These are phyloP conservation scores for Funneliformis mosseae DNA, from an alignment of 192 early-diverging fungal species.

Conservation along the genomic window DNA sequence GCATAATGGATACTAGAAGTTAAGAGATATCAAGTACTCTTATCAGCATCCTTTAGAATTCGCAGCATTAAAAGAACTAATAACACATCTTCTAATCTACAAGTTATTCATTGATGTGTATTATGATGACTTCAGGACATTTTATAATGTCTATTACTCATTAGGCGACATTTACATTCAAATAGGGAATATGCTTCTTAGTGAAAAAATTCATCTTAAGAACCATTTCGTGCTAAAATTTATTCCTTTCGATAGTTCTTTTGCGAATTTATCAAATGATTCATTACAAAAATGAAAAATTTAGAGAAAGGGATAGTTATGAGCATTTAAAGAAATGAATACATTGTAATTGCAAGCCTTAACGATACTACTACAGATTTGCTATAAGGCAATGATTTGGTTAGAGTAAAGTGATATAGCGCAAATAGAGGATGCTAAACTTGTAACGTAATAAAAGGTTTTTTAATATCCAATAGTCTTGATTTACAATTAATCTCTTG, in stretches of 20 bases:
- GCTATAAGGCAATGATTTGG: conserved; percentile 14
- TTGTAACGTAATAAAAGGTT: neutral
- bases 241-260: neutral
- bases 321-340: neutral
- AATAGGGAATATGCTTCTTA: neutral
- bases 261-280: neutral
- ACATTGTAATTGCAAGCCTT: neutral
- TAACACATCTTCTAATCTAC: neutral
- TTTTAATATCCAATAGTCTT: neutral
- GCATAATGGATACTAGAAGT: neutral
- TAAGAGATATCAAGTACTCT: neutral
- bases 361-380: neutral
- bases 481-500: neutral
- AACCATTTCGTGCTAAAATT: neutral
- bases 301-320: neutral
- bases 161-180: neutral
- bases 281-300: neutral
- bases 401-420: neutral
- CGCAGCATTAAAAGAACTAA: neutral
- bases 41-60: neutral
- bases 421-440: neutral
- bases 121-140: neutral
- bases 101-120: neutral
- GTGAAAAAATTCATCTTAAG: neutral
- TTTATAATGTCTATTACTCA: neutral